Conservation (phyloP, 177 flowering plant genomes). For the Vitis hybrid region DNA sequence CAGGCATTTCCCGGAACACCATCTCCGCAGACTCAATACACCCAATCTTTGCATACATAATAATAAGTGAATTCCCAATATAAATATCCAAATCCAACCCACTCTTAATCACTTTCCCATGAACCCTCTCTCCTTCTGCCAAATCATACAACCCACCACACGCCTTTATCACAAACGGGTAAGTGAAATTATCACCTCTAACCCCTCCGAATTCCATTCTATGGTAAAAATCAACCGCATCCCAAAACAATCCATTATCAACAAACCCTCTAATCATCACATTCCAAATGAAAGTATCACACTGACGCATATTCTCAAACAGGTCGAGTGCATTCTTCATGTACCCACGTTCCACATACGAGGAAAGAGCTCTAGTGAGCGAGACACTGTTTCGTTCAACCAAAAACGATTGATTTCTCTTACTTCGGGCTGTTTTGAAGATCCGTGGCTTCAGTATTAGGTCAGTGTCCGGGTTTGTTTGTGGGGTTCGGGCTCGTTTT, state of each 20-base stretch:
- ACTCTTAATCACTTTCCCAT: constrained; percentile 37
- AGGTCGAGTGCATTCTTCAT: constrained; percentile 46
- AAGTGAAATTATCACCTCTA: constrained; percentile 49
- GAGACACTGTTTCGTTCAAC: constrained; percentile 3
- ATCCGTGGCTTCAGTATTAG: constrained; percentile 1
- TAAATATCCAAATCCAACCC: constrained; percentile 54
- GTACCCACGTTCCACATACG: constrained; percentile 34
- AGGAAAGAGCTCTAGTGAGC: constrained; percentile 20
- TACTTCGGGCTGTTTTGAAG: constrained; percentile 2
- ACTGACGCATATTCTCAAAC: constrained; percentile 45
- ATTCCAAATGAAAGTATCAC: constrained; percentile 54
- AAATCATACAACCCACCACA: constrained; percentile 30
- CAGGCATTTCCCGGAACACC: constrained; percentile 56
- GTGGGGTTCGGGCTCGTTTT: constrained; percentile 1
- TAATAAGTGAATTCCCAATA: constrained; percentile 52
- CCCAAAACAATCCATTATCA: constrained; percentile 33
- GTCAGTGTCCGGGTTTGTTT: neutral
- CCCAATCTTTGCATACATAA: constrained; percentile 59
- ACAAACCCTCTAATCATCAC: constrained; percentile 49
- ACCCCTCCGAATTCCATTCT: constrained; percentile 42
- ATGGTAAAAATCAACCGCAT: constrained; percentile 43
- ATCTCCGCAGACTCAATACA: constrained; percentile 36
- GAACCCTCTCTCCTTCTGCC: constrained; percentile 44
- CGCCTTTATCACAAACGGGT: constrained; percentile 64
- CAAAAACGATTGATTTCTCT: neutral